Base-by-base conservation (phyloP, 768 basidiomycete genomes). In the Tulasnella sp. region DNA sequence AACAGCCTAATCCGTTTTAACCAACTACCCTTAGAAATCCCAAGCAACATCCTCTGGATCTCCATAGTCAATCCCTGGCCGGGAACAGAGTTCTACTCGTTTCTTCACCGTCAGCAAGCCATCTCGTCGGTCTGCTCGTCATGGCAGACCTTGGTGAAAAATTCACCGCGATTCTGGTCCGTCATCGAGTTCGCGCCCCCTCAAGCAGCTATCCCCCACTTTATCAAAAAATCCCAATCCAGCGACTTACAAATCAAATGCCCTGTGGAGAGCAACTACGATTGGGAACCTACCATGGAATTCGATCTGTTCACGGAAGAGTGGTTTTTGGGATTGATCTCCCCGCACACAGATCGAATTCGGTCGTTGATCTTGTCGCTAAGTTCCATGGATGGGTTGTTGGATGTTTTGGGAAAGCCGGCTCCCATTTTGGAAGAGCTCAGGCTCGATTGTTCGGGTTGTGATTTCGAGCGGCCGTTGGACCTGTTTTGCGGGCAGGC, bases 401-500 rank as follows among this genome's bases (percentile, higher is more conserved):
- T n/a, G n/a, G 6, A 3, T 7, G 6, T 69, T 16, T 37, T 69
- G 31, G 31, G 37, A 18, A 69, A 37, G 20, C 64, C 64, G 2
- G 64, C 64, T 20, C 64, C 64, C 1, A 12, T 69, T 11, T 34
- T 69, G 31, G 64, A 69, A 69, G 31, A 69, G 64, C 34, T 69
- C 2, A 34, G 18, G 64, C 64, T 69, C 31, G 37, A 37, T 37
- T 37, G 37, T 37, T 37, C 37, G 37, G 34, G 34, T 31, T 7
- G 6, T 0, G 31, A 7, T 6, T 37, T 69, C 12, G 64, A 0
- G 3, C 4, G 18, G 11, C 64, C 64, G 5, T 12, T 69, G 18
- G 64, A 69, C 16, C 64, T 69, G 14, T 69, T 69, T 28, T 31
- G 64, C 64, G 64, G 64, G 34, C 64, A 69, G 34, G 64, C 64